Evolutionary conservation across 805 yeast species (phyloP).

Genomic region (Tetrapisispora namnaoensis): DNA sequence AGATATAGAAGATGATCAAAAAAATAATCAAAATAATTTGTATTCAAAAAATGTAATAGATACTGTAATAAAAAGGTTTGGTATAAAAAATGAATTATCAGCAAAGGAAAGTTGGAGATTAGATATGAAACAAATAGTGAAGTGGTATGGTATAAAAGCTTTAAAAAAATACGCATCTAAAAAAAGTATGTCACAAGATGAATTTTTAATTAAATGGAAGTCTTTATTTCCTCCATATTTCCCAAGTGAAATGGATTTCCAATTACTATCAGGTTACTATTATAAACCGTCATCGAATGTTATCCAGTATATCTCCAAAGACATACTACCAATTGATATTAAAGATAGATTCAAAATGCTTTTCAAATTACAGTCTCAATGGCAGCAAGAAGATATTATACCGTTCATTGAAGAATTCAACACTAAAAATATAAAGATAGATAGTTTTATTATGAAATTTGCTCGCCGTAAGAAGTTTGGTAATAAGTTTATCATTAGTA

Average conservation of each 20-base stretch:
- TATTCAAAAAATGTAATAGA: slow-evolving; percentile 36
- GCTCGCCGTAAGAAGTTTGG: slow-evolving; percentile 46
- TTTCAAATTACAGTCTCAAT: slow-evolving; percentile 43
- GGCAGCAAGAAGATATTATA: slow-evolving; percentile 52
- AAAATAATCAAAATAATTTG: slow-evolving; percentile 6
- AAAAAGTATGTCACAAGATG: slow-evolving; percentile 33
- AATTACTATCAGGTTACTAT: slow-evolving; percentile 44
- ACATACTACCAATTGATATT: slow-evolving; percentile 40
- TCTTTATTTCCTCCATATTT: slow-evolving; percentile 53
- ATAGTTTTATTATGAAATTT: slow-evolving; percentile 50
- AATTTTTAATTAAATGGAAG: slow-evolving; percentile 56
- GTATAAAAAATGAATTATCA: slow-evolving; percentile 13
- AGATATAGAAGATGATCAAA: slow-evolving; percentile 24
- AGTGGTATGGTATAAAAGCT: slow-evolving; percentile 56
- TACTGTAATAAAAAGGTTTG: slow-evolving; percentile 44
- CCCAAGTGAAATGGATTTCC: slow-evolving; percentile 48
- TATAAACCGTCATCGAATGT: slow-evolving; percentile 38
- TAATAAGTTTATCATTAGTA: slow-evolving; percentile 30
- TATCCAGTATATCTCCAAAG: slow-evolving; percentile 45
- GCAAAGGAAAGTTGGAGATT: slow-evolving; percentile 26
- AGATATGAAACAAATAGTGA: slow-evolving; percentile 36
- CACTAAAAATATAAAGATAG: slow-evolving; percentile 42
- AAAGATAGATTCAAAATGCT: slow-evolving; percentile 41
- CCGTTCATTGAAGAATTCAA: slow-evolving; percentile 59
- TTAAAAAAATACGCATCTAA: slow-evolving; percentile 32